Evolutionary conservation across 2,329 filamentous ascomycete species (phyloP), one percentile per base, ranked within the genome.

Genomic region (Dothistroma septosporum): DNA sequence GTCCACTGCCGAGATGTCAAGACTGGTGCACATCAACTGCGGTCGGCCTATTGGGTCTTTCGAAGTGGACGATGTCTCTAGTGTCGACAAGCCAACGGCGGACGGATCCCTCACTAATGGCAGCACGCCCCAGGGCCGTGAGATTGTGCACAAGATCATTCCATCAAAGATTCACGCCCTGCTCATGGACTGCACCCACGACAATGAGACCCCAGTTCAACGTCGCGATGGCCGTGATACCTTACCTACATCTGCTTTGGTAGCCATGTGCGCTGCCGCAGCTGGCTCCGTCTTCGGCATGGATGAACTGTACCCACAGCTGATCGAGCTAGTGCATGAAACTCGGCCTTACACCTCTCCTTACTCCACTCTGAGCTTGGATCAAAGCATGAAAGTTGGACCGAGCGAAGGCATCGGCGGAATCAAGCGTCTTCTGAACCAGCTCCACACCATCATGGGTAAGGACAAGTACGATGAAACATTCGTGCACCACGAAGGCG

Each of bases 181-280:
- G 0, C 97, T 99, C 76, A 97, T 97, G 92, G 95, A 99, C 74
- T 99, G 95, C 76, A 99, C 95, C 0, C 94, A 99, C 75, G 94
- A 99, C 77, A 99, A 99, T 69, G 93, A 99, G 77, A 89, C 91
- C 1, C 94, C 94, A 0, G 91, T 93, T 0, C 93, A 99, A 76
- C 97, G 97, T 76, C 85, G 95, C 46, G 92, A 97, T 74, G 92
- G 92, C 55, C 86, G 92, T 61, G 95, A 99, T 73, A 97, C 94
- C 0, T 82, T 99, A 10, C 90, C 95, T 8, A 97, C 95, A 71
- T 92, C 93, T 54, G 94, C 94, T 5, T 82, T 99, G 4, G 93
- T 97, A 41, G 89, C 88, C 72, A 97, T 99, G 92, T 99, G 95
- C 75, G 87, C 92, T 24, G 96, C 91, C 69, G 91, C 93, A 1